Base-by-base conservation (phyloP, 768 basidiomycete genomes). In the Serendipita sp. region DNA sequence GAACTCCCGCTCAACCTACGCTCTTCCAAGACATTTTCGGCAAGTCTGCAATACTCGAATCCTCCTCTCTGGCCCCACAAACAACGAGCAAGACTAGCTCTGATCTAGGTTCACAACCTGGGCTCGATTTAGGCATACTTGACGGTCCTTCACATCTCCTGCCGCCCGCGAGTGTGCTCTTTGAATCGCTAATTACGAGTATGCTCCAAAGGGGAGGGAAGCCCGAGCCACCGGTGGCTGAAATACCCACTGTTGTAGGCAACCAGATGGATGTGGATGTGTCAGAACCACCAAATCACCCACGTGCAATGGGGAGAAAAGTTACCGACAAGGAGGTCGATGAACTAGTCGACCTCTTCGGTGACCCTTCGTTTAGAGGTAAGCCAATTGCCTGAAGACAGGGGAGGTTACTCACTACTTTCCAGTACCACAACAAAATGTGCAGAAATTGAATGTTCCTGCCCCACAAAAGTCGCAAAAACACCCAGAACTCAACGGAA, bases 11-110 rank as follows among this genome's bases (percentile, higher is more conserved):
- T 28, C 77, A 70, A 67, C 76, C 78, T 65, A 87, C 89, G 5
- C 76, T 96, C 4, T 91, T 94, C 75, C 87, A 91, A 72, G 91
- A 94, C 70, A 89, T 94, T 70, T 96, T 95, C 71, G 93, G 93
- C 44, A 77, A 81, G 66, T 82, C 89, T 48, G 86, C 87, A 2
- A 83, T 92, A 68, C 69, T 70, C 3, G 71, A 75, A 36, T 66
- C 71, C 38, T 67, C 72, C 16, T 5, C 63, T 4, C 63, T 67
- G 11, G 38, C 64, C 36, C 64, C 69, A 30, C 63, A 67, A n/a
- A 56, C 65, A 3, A 69, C 72, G 45, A 64, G 68, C 45, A 66
- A 71, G 65, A 68, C 72, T 13, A 65, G 65, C 3, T 60, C 68
- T 44, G 65, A 70, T 10, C 67, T 72, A 66, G 73, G 73, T 28